phyloP scores from a whole-genome alignment of 352 stramenopile genomes.

The Phytophthora podocarpi region DNA sequence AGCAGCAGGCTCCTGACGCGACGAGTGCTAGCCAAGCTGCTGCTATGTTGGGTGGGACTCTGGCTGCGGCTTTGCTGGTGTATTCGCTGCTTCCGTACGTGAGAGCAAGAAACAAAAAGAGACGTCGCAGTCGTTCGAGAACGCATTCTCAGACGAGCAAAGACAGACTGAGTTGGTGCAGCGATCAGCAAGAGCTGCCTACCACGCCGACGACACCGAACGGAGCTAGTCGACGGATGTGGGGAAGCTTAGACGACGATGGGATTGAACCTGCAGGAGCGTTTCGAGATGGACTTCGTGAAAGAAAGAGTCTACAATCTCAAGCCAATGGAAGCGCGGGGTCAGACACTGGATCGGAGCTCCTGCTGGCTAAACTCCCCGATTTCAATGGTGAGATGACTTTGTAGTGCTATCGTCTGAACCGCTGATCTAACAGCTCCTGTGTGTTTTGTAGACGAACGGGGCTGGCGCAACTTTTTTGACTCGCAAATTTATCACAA shows the following conservation, averaged over 20 bases:
- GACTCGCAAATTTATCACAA: conserved; percentile 52
- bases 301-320: conserved; percentile 10
- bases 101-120: conserved; percentile 18
- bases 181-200: conserved; percentile 4
- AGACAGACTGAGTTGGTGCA: conserved; percentile 2
- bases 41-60: conserved; percentile 32
- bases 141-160: conserved; percentile 10
- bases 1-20: conserved; percentile 3
- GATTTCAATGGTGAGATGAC: conserved; percentile 44
- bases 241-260: conserved; percentile 13
- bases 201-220: conserved; percentile 20
- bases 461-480: conserved; percentile 55
- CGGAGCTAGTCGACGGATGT: conserved; percentile 22
- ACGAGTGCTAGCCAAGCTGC: conserved; percentile 25
- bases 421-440: conserved; percentile 5
- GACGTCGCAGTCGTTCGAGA: conserved; percentile 16
- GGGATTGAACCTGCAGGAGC: conserved; percentile 24
- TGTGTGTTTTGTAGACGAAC: conserved; percentile 36
- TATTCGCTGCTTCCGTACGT: conserved; percentile 35
- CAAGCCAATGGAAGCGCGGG: conserved; percentile 12
- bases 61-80: conserved; percentile 31
- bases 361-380: conserved; percentile 39
- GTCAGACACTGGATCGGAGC: conserved; percentile 25
- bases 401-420: not conserved
- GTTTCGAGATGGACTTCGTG: conserved; percentile 7